Percentiles rank a stretch among this genome's conserved stretches.
These are phyloP conservation scores for Gracilariopsis chorda DNA, from an alignment of 23 red algal genomes.

Conservation along the genomic window DNA sequence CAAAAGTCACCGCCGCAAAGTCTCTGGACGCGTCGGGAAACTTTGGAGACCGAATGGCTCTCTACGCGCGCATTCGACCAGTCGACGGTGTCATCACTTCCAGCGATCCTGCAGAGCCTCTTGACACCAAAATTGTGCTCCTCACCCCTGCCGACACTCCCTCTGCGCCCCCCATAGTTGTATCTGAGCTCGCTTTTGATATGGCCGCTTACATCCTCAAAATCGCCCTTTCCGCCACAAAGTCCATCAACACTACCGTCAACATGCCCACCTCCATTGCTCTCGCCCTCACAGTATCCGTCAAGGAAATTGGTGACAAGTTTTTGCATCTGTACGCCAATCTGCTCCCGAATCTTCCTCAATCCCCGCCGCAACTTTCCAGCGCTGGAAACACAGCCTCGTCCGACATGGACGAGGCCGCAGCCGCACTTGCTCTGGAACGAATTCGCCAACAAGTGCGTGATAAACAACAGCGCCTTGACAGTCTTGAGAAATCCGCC, in stretches of 20 bases:
- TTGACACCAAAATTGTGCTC: slow-evolving; percentile 15
- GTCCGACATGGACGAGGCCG: slow-evolving; percentile 21
- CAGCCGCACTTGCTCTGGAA: slow-evolving; percentile 32
- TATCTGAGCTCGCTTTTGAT: slow-evolving; percentile 23
- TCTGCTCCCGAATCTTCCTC: background rate
- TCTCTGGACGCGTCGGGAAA: slow-evolving; percentile 6
- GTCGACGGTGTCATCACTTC: background rate
- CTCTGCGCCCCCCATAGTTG: background rate
- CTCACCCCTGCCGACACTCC: background rate
- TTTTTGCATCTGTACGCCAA: slow-evolving; percentile 24
- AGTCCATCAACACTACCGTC: background rate
- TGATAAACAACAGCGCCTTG: slow-evolving; percentile 13
- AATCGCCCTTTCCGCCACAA: background rate
- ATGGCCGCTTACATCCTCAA: slow-evolving; percentile 28
- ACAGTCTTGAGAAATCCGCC: slow-evolving; percentile 24
- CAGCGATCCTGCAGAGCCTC: slow-evolving; percentile 32
- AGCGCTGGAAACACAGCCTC: background rate
- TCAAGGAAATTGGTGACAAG: slow-evolving; percentile 62
- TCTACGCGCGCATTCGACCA: slow-evolving; percentile 25
- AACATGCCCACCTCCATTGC: slow-evolving; percentile 1
- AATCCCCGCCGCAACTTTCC: background rate
- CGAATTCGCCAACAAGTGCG: slow-evolving; percentile 33
- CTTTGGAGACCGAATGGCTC: slow-evolving; percentile 18
- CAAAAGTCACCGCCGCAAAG: slow-evolving; percentile 5
- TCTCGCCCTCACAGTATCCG: background rate